Evolutionary conservation across 2,329 filamentous ascomycete species (phyloP).

Genomic region (Ophiognomonia clavigignenti-juglandacearum): DNA sequence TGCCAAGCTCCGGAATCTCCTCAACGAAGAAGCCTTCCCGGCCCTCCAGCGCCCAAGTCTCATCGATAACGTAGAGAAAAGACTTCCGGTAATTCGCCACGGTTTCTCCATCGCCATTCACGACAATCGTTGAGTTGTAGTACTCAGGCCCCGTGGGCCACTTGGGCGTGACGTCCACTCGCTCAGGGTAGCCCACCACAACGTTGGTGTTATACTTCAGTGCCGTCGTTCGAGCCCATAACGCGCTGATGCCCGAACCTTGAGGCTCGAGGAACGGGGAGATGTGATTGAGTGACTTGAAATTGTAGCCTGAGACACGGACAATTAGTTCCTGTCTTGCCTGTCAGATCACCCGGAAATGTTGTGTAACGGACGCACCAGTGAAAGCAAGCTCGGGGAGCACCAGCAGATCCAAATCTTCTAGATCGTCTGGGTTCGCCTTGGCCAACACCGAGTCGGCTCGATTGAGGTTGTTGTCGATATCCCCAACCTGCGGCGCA

Average conservation of each 20-base stretch:
- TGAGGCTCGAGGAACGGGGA: slow-evolving; percentile 63
- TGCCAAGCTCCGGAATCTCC: slow-evolving; percentile 42
- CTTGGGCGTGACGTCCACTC: slow-evolving; percentile 43
- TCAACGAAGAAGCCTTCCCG: slow-evolving; percentile 5
- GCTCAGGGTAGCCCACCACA: slow-evolving; percentile 70
- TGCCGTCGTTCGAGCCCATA: slow-evolving; percentile 67
- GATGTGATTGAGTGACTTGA: slow-evolving; percentile 64
- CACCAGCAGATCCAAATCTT: slow-evolving; percentile 65
- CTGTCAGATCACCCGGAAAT: neutral
- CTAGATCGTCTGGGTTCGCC: slow-evolving; percentile 48
- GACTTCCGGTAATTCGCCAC: slow-evolving; percentile 58
- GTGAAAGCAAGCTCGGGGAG: slow-evolving; percentile 73
- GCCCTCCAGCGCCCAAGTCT: slow-evolving; percentile 55
- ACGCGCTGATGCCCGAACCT: slow-evolving; percentile 59
- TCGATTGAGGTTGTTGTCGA: slow-evolving; percentile 64
- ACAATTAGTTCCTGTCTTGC: neutral
- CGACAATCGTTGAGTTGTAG: slow-evolving; percentile 49
- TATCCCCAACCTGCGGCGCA: slow-evolving; percentile 62
- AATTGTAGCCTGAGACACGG: slow-evolving; percentile 69
- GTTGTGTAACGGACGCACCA: slow-evolving; percentile 41
- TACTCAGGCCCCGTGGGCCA: slow-evolving; percentile 50
- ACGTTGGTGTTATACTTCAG: slow-evolving; percentile 63
- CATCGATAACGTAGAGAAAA: slow-evolving; percentile 54
- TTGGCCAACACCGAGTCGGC: slow-evolving; percentile 57
- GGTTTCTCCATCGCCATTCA: slow-evolving; percentile 53